Conservation (phyloP, 768 basidiomycete genomes). For the Imleria badia region DNA sequence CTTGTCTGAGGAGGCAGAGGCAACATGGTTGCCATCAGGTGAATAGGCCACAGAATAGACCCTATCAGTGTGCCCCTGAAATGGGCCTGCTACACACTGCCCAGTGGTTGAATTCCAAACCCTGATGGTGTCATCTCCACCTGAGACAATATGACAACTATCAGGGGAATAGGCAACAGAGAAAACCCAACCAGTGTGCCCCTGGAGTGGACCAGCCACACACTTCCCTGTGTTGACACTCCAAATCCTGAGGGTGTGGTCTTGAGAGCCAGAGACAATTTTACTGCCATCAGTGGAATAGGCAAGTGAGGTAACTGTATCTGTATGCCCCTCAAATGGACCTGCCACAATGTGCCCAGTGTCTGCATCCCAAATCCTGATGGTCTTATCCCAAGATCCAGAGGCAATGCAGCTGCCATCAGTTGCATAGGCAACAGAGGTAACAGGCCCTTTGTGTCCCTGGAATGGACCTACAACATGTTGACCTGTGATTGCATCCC, state of each 20-base stretch:
- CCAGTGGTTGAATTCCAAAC: slow-evolving; percentile 21
- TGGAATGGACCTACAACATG: slow-evolving; percentile 12
- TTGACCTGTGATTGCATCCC: slow-evolving; percentile 19
- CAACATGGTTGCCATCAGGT: slow-evolving; percentile 23
- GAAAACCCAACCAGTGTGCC: background rate
- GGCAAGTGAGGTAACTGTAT: slow-evolving; percentile 1
- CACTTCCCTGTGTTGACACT: slow-evolving; percentile 4
- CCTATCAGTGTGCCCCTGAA: slow-evolving; percentile 3
- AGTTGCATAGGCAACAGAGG: slow-evolving; percentile 18
- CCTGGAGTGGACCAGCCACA: slow-evolving; percentile 8
- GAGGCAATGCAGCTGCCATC: slow-evolving; percentile 23
- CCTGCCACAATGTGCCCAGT: slow-evolving; percentile 4
- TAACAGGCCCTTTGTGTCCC: slow-evolving; percentile 5
- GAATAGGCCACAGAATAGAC: slow-evolving; percentile 25
- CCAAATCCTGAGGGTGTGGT: slow-evolving; percentile 15
- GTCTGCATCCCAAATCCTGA: slow-evolving; percentile 19
- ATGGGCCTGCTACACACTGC: slow-evolving; percentile 3
- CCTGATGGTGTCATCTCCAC: slow-evolving; percentile 14
- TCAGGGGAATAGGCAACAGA: slow-evolving; percentile 28
- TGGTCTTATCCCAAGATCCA: slow-evolving; percentile 10
- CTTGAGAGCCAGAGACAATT: slow-evolving; percentile 11
- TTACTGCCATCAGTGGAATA: slow-evolving; percentile 15
- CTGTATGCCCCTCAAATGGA: slow-evolving; percentile 4
- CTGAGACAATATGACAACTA: slow-evolving; percentile 16
- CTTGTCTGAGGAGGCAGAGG: slow-evolving; percentile 22